A percentile compares a stretch with the other conserved stretches of the same genome.
phyloP scores from a whole-genome alignment of 2,329 filamentous ascomycete species.

The Sarocladium brachiariae region DNA sequence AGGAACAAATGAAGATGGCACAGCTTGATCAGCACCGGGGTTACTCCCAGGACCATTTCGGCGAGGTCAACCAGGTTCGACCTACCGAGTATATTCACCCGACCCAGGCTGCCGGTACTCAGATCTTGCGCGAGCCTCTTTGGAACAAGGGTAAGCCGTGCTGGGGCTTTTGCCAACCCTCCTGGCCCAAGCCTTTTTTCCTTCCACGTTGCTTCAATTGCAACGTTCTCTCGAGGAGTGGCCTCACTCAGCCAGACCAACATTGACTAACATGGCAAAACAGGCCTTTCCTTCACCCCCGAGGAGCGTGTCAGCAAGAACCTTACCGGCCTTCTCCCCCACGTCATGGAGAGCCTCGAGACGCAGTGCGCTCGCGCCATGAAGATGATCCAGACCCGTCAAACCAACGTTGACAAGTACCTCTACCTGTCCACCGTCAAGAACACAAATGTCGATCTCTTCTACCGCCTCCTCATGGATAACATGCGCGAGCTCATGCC shows the following conservation, averaged over 20 bases:
- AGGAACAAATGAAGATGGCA: conserved; percentile 54
- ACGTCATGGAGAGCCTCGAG: conserved; percentile 53
- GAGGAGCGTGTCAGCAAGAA: conserved; percentile 58
- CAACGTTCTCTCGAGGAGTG: too few species aligned
- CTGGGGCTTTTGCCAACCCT: too few species aligned
- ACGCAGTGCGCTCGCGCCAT: conserved; percentile 61
- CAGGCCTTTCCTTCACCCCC: conserved; percentile 58
- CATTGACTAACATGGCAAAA: neutral
- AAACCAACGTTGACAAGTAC: conserved; percentile 73
- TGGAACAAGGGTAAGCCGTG: conserved; percentile 56
- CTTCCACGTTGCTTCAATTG: conserved; percentile 4
- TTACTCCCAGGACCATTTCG: conserved; percentile 50
- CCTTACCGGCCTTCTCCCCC: conserved; percentile 58
- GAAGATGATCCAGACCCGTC: conserved; percentile 64
- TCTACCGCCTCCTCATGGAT: conserved; percentile 75
- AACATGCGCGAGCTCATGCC: conserved; percentile 74
- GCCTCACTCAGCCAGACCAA: conserved; percentile 8
- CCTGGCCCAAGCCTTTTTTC: too few species aligned
- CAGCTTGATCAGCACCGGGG: conserved; percentile 54
- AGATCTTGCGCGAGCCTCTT: conserved; percentile 53
- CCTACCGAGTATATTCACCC: conserved; percentile 48
- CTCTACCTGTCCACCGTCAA: conserved; percentile 73
- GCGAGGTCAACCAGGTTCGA: conserved; percentile 46
- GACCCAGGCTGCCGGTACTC: conserved; percentile 49
- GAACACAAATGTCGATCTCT: conserved; percentile 70